Conservation (phyloP, 2,329 filamentous ascomycete genomes). For the Penicillium brevicompactum region DNA sequence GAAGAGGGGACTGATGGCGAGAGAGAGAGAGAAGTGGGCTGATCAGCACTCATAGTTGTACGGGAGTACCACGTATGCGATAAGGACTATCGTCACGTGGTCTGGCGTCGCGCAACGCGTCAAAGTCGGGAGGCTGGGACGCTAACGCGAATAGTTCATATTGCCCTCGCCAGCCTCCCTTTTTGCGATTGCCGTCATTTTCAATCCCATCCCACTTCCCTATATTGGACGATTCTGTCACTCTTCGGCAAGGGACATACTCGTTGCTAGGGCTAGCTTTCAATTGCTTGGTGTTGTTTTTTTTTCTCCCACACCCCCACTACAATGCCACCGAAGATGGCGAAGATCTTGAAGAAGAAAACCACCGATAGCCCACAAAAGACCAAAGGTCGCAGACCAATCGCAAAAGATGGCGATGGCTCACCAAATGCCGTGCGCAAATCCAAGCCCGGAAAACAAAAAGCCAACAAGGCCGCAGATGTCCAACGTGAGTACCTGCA, state of each 20-base stretch:
- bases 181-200: neutral
- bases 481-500: slow-evolving; percentile 36
- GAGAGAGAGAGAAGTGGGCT: neutral
- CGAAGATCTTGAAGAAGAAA: slow-evolving; percentile 14
- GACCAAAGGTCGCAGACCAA: slow-evolving; percentile 3
- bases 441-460: slow-evolving; percentile 19
- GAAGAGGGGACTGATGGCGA: neutral
- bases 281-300: slow-evolving; percentile 9
- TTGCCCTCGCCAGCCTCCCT: slow-evolving; percentile 1
- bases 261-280: slow-evolving; percentile 4
- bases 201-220: neutral
- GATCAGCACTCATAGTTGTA: neutral
- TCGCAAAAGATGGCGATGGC: slow-evolving; percentile 13
- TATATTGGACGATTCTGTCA: neutral
- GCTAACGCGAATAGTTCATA: slow-evolving; percentile 13
- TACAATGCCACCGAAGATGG: slow-evolving; percentile 35
- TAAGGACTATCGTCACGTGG: slow-evolving; percentile 14
- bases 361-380: slow-evolving; percentile 11
- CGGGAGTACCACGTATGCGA: slow-evolving; percentile 4
- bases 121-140: slow-evolving; percentile 11
- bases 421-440: slow-evolving; percentile 25
- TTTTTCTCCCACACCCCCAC: neutral
- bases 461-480: slow-evolving; percentile 30
- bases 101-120: slow-evolving; percentile 8
- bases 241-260: slow-evolving; percentile 2